Percentiles rank a stretch among this genome's conserved stretches.
phyloP scores from a whole-genome alignment of 441 rosid species.

The Euphorbia celastroides region DNA sequence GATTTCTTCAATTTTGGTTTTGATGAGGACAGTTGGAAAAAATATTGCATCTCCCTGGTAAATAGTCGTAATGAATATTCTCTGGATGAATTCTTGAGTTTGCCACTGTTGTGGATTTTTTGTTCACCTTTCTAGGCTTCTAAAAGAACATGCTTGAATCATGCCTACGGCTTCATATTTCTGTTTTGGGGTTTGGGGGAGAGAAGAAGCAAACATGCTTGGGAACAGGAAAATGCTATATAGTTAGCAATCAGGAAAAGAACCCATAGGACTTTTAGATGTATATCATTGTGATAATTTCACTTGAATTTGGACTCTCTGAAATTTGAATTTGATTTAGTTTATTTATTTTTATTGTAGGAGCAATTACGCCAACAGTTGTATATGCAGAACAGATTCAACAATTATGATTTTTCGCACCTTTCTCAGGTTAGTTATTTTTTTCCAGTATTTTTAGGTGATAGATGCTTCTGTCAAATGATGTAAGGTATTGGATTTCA shows the following conservation, averaged over 20 bases:
- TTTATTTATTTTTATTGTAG: conserved; percentile 26
- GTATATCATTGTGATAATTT: background rate
- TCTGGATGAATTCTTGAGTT: background rate
- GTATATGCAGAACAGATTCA: conserved; percentile 18
- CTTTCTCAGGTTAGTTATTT: conserved; percentile 24
- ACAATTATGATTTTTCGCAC: conserved; percentile 20
- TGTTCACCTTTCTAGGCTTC: conserved; percentile 8
- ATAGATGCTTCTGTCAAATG: conserved; percentile 13
- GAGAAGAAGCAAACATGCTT: background rate
- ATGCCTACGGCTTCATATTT: background rate
- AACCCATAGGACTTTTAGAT: background rate
- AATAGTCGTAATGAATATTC: conserved; percentile 14
- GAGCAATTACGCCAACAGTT: conserved; percentile 27
- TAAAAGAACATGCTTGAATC: background rate
- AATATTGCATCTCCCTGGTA: conserved; percentile 95
- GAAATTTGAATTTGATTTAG: background rate
- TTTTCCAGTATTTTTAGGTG: background rate
- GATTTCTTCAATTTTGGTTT: conserved; percentile 94
- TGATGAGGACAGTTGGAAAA: conserved; percentile 97
- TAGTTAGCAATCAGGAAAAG: background rate
- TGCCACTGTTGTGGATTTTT: background rate
- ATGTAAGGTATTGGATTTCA: background rate
- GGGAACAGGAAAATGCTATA: background rate
- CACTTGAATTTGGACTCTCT: conserved; percentile 6
- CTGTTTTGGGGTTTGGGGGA: background rate